Conservation (phyloP, 75 land plant genomes). For the Larix kaempferi region DNA sequence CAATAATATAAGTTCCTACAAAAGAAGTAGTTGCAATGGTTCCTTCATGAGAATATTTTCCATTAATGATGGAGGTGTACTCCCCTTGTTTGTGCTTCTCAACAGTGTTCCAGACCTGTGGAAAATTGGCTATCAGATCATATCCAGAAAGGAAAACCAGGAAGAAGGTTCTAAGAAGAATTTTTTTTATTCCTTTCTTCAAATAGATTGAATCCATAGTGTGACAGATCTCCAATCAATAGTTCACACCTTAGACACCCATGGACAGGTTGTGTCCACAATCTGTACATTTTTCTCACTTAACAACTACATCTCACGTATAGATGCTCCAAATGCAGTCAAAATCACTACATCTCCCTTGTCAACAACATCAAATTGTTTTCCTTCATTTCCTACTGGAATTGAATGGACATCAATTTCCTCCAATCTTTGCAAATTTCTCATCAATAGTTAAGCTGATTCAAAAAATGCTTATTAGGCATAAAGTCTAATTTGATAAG, state of each 20-base stretch:
- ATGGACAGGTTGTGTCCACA: constrained; percentile 97
- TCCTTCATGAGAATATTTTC: constrained; percentile 95
- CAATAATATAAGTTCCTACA: constrained; percentile 85
- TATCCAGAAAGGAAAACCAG: background rate
- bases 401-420: constrained; percentile 81
- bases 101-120: constrained; percentile 91
- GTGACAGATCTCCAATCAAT: background rate
- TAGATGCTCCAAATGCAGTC: constrained; percentile 95
- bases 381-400: constrained; percentile 55
- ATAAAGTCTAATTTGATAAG: background rate
- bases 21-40: constrained; percentile 95
- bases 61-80: constrained; percentile 92
- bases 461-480: background rate
- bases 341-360: constrained; percentile 85
- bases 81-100: constrained; percentile 97
- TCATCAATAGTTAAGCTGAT: background rate
- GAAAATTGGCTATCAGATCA: background rate
- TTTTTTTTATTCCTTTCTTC: background rate
- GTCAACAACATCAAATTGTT: constrained; percentile 67
- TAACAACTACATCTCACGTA: constrained; percentile 77
- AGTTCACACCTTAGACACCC: constrained; percentile 83
- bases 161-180: background rate
- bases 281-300: constrained; percentile 84
- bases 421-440: constrained; percentile 50
- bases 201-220: background rate